Base-by-base conservation (phyloP, 345 rosid species). In the Eucalyptus sp. region DNA sequence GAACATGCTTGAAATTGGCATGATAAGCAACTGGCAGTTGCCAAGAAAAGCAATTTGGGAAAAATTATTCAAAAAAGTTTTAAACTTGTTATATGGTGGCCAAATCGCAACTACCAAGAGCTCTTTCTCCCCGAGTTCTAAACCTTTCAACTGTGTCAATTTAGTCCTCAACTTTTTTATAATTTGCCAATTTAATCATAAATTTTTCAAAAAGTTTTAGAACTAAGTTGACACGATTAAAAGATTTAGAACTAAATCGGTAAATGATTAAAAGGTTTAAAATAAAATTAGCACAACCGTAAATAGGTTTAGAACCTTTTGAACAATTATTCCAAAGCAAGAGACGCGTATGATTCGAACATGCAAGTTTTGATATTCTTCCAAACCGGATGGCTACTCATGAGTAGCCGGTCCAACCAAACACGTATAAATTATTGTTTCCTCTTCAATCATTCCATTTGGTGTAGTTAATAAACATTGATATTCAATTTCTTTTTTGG, bases 221-320 rank as follows among this genome's bases (percentile, higher is more conserved):
- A 3, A 56, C 5, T 56, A 56, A 22, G 4, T 56, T 56, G 62
- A 24, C 1, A 56, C 5, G 4, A 56, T 56, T 8, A 24, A 56
- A 56, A 56, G 3, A 9, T 54, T 22, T 54, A 54, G 1, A 56
- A 8, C 12, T 56, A 24, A 9, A 56, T 56, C 3, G 0, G 0
- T 0, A 9, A 56, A 8, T 56, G 0, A 1, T 9, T 0, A 9
- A 56, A 56, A 56, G 0, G 62, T 9, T 54, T 56, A 56, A 56
- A 56, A 56, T 56, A 2, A 56, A 56, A 9, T 10, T 56, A 56
- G 8, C 62, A 56, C 13, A 9, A 56, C 0, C 6, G 0, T 56
- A 56, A 24, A 24, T 9, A 56, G 13, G 13, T 24, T 56, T 56
- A 56, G 29, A 56, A 24, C 29, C 5, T 56, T 10, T 56, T 56